Percentiles rank a stretch among this genome's conserved stretches.
These are phyloP conservation scores for Penicillium thymicola DNA, from an alignment of 2,329 filamentous ascomycete species.

Conservation along the genomic window DNA sequence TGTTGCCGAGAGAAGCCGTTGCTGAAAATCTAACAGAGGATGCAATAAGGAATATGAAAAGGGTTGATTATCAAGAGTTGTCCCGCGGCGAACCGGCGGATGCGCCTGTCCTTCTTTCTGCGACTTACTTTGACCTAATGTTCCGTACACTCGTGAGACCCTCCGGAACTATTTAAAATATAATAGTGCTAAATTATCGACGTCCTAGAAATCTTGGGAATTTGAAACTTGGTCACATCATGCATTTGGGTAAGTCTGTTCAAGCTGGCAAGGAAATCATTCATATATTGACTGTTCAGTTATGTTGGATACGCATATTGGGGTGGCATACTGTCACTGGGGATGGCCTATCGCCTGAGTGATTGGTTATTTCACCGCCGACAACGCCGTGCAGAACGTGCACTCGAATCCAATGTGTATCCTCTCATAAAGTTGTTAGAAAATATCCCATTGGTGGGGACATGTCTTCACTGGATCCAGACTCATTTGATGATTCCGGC, in stretches of 20 bases:
- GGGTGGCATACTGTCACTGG: conserved; percentile 35
- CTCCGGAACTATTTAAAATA: background rate
- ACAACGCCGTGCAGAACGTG: background rate
- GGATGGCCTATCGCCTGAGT: conserved; percentile 32
- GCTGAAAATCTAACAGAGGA: conserved; percentile 33
- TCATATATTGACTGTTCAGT: conserved; percentile 1
- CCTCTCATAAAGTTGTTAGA: conserved; percentile 1
- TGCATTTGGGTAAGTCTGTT: conserved; percentile 35
- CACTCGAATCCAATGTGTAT: background rate
- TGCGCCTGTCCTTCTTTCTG: conserved; percentile 32
- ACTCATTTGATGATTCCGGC: conserved; percentile 45
- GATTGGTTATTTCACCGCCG: conserved; percentile 19
- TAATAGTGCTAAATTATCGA: background rate
- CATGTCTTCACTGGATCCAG: conserved; percentile 32
- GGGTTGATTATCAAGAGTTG: conserved; percentile 32
- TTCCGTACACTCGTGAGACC: conserved; percentile 34
- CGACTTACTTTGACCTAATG: conserved; percentile 27
- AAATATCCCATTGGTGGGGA: background rate
- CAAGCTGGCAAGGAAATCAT: background rate
- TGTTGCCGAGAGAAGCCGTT: conserved; percentile 29
- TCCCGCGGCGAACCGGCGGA: conserved; percentile 17
- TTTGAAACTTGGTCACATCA: conserved; percentile 36
- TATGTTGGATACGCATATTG: conserved; percentile 41
- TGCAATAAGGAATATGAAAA: conserved; percentile 33
- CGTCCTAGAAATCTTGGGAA: conserved; percentile 29